phyloP scores from a whole-genome alignment of 208 protist species.

The Wallacemonas sp. region DNA sequence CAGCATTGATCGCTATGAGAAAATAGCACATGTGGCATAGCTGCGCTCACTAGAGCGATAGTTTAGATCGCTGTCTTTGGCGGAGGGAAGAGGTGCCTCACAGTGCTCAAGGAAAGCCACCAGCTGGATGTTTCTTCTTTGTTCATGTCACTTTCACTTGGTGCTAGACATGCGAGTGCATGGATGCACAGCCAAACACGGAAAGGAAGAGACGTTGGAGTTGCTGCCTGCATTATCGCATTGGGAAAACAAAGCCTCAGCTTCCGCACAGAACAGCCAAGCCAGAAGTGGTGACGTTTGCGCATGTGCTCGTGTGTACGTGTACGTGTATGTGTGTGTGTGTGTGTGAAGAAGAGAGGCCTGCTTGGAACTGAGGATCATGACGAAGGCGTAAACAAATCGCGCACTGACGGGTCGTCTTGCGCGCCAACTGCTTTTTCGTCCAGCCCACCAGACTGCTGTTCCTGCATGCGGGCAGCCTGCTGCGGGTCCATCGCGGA shows the following conservation, averaged over 20 bases:
- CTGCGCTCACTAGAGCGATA: conserved; percentile 8
- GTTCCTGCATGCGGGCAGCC: conserved; percentile 46
- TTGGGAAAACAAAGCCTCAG: too few species aligned
- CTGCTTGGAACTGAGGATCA: neutral
- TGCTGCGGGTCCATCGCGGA: conserved; percentile 53
- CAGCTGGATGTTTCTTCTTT: too few species aligned
- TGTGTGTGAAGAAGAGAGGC: neutral
- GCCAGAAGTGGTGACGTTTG: too few species aligned
- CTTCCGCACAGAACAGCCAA: too few species aligned
- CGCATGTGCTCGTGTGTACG: too few species aligned
- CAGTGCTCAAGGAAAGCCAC: too few species aligned
- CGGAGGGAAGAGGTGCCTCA: conserved; percentile 10
- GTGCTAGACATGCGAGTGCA: neutral
- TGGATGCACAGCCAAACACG: neutral
- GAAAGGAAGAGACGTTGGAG: too few species aligned
- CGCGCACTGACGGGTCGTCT: conserved; percentile 40
- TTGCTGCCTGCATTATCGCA: too few species aligned
- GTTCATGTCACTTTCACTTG: too few species aligned
- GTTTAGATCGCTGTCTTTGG: neutral
- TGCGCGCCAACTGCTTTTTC: conserved; percentile 42
- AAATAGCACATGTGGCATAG: too few species aligned
- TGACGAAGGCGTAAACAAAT: conserved; percentile 9
- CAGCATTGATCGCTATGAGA: too few species aligned
- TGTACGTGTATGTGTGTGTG: neutral
- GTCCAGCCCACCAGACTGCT: conserved; percentile 26